Conservation (phyloP, 371 early-diverging fungal species). For the Mortierella sp. region DNA sequence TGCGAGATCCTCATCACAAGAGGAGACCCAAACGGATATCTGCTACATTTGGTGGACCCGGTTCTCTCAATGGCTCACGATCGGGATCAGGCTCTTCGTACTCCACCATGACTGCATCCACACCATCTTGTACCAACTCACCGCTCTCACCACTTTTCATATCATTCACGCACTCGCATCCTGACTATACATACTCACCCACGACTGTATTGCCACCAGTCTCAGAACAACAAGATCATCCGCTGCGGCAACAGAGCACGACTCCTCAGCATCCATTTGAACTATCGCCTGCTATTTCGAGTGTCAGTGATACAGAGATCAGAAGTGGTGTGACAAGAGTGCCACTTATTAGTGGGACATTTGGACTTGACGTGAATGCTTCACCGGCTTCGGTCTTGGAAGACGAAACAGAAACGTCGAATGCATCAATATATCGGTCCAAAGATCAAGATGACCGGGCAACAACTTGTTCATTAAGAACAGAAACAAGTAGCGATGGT, state of each 20-base stretch:
- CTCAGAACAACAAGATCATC: not conserved
- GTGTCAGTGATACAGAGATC: too few species aligned
- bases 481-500: not conserved
- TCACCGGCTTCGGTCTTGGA: not conserved
- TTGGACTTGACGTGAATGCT: slow-evolving; percentile 1
- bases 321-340: too few species aligned
- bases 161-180: slow-evolving; percentile 2
- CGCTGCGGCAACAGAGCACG: not conserved
- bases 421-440: not conserved
- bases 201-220: not conserved
- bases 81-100: slow-evolving; percentile 17
- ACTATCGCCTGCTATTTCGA: not conserved
- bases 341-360: slow-evolving; percentile 23
- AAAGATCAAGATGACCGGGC: not conserved
- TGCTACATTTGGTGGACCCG: slow-evolving; percentile 44
- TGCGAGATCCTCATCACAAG: not conserved
- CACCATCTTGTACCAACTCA: slow-evolving; percentile 14
- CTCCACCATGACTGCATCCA: slow-evolving; percentile 1
- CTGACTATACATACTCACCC: not conserved
- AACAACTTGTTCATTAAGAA: not conserved
- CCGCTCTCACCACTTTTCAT: slow-evolving; percentile 17
- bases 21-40: slow-evolving; percentile 23
- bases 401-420: too few species aligned
- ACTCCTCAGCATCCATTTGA: not conserved
- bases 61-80: slow-evolving; percentile 22